Base-by-base conservation (phyloP, 2,329 filamentous ascomycete genomes). In the Pestalotiopsis sp. region DNA sequence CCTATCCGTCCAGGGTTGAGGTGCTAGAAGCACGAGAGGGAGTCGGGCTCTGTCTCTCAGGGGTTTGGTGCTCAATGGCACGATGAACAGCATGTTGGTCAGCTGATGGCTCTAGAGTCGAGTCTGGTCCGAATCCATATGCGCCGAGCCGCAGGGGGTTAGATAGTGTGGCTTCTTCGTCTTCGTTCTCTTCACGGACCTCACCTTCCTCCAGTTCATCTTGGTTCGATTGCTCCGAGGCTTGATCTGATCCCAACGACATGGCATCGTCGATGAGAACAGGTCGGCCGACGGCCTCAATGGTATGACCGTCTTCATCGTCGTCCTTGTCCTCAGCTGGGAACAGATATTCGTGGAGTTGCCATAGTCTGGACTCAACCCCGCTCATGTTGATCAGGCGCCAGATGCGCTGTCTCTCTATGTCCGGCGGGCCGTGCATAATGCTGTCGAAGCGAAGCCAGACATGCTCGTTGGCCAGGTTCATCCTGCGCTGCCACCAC, bases 381-480 rank as follows among this genome's bases (percentile, higher is more conserved):
- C 63, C 63, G 31, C 63, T 59, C 36, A 60, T 63, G 4, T 17
- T 9, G n/a, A 49, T 5, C 41, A 74, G 74, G 1, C 59, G 70
- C 65, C 68, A 57, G 3, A 69, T 61, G 0, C 64, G 69, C 5
- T 66, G 13, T 0, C 64, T 68, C 7, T 66, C 14, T 9, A 9
- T 9, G 31, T 31, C n/a, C 27, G n/a, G 11, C 25, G 49, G 63
- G 14, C 67, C 27, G 9, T 69, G 36, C 3, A 45, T 13, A 3
- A 61, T 14, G 7, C 66, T 58, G 4, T 67, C 49, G 27, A 70
- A 59, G 25, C 64, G 70, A n/a, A 41, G 52, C n/a, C 57, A 63
- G 55, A 78, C 71, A 11, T 78, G 69, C 0, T 69, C 61, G 11
- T 67, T 65, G 5, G 72, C 65, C 9, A 75, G 23, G 64, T 73